Evolutionary conservation across 768 basidiomycete genomes (phyloP).

Genomic region (Boletus tomentosulus): DNA sequence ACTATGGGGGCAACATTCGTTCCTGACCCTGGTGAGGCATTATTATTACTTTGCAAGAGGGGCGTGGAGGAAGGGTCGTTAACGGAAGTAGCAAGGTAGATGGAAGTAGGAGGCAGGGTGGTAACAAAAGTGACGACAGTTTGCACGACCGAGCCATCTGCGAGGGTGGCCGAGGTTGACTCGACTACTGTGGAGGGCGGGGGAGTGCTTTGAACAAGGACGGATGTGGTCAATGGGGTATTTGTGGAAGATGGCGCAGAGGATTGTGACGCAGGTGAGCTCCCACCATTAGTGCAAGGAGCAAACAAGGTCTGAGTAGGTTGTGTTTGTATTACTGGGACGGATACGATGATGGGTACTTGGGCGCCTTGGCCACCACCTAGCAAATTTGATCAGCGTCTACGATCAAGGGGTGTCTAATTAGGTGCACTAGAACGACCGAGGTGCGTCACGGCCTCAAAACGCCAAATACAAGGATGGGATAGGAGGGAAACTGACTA

Average conservation of each 20-base stretch:
- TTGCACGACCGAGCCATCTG: slow-evolving; percentile 39
- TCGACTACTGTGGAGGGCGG: slow-evolving; percentile 31
- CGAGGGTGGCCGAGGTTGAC: slow-evolving; percentile 33
- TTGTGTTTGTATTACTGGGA: slow-evolving; percentile 28
- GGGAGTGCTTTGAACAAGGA: slow-evolving; percentile 29
- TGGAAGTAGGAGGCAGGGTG: slow-evolving; percentile 30
- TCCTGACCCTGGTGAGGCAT: slow-evolving; percentile 16
- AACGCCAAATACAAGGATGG: background rate
- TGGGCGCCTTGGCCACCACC: slow-evolving; percentile 32
- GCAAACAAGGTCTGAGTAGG: slow-evolving; percentile 41
- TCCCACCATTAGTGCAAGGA: slow-evolving; percentile 28
- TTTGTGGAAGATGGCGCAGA: slow-evolving; percentile 4
- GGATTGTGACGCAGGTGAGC: slow-evolving; percentile 9
- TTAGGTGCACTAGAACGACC: background rate
- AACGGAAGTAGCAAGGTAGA: slow-evolving; percentile 23
- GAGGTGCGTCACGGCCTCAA: slow-evolving; percentile 19
- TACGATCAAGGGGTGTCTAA: slow-evolving; percentile 1
- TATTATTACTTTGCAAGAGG: slow-evolving; percentile 8
- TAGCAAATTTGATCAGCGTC: slow-evolving; percentile 15
- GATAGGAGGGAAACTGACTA: background rate
- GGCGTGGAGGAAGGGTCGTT: slow-evolving; percentile 15
- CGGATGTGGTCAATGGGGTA: slow-evolving; percentile 17
- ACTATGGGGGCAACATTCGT: slow-evolving; percentile 44
- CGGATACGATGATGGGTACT: slow-evolving; percentile 39
- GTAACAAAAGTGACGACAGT: slow-evolving; percentile 36